Evolutionary conservation across 2,329 filamentous ascomycete species (phyloP).

Genomic region (Fusarium mangiferae): DNA sequence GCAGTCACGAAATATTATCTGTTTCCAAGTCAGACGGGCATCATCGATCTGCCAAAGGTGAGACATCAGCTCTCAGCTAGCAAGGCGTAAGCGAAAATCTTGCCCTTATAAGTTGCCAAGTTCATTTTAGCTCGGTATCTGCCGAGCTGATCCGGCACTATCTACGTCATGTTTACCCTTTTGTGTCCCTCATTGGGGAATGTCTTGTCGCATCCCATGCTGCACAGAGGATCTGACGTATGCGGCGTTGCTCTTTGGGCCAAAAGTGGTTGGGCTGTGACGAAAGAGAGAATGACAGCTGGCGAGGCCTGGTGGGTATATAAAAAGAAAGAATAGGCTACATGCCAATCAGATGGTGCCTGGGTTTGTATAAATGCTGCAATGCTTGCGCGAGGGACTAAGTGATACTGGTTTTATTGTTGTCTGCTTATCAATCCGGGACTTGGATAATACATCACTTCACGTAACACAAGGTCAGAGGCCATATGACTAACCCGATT

Average conservation of each 20-base stretch:
- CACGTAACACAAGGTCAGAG: background rate
- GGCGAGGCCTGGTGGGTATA: no score
- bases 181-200: background rate
- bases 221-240: constrained; percentile 8
- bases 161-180: background rate
- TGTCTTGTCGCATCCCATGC: background rate
- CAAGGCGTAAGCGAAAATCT: constrained; percentile 13
- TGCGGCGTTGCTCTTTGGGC: background rate
- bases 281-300: background rate
- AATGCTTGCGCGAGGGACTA: background rate
- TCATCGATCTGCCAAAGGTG: background rate
- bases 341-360: background rate
- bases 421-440: background rate
- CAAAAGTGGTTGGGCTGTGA: background rate
- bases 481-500: background rate
- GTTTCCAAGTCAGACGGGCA: background rate
- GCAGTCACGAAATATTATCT: background rate
- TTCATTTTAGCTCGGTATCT: background rate
- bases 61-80: constrained; percentile 16
- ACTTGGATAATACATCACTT: no score
- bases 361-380: background rate
- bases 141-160: background rate
- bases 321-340: no score
- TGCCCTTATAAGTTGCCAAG: background rate
- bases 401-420: background rate